Conservation (phyloP, 495 filamentous ascomycete genomes). For the Annulohypoxylon nitens region DNA sequence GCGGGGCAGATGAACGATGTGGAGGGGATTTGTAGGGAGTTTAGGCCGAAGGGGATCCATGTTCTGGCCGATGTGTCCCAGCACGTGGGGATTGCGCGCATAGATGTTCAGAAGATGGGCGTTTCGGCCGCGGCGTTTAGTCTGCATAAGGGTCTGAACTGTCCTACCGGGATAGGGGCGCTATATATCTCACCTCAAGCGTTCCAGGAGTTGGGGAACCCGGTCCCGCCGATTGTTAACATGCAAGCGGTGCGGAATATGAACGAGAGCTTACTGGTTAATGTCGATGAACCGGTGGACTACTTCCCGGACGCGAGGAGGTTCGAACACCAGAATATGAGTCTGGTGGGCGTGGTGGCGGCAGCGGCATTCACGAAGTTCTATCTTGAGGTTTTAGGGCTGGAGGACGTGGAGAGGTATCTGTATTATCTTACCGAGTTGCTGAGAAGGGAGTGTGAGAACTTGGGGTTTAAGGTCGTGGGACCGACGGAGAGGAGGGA, state of each 20-base stretch:
- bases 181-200: slow-evolving; percentile 36
- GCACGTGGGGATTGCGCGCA: slow-evolving; percentile 41
- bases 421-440: slow-evolving; percentile 27
- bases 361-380: slow-evolving; percentile 38
- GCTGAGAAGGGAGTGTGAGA: slow-evolving; percentile 26
- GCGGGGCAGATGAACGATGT: slow-evolving; percentile 41
- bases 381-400: slow-evolving; percentile 37
- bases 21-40: slow-evolving; percentile 33
- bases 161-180: slow-evolving; percentile 42
- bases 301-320: slow-evolving; percentile 32
- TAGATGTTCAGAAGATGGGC: slow-evolving; percentile 38
- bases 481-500: slow-evolving; percentile 22
- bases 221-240: slow-evolving; percentile 41
- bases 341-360: slow-evolving; percentile 32
- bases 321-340: slow-evolving; percentile 48
- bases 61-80: slow-evolving; percentile 42
- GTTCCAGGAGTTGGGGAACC: slow-evolving; percentile 27
- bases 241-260: slow-evolving; percentile 30
- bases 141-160: slow-evolving; percentile 45
- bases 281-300: slow-evolving; percentile 16
- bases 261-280: slow-evolving; percentile 16
- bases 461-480: slow-evolving; percentile 30
- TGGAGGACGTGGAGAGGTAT: slow-evolving; percentile 42
- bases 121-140: slow-evolving; percentile 44
- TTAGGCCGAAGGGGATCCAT: slow-evolving; percentile 34